Base-by-base conservation (phyloP, 257 asterid genomes). In the Penstemon newberryi region DNA sequence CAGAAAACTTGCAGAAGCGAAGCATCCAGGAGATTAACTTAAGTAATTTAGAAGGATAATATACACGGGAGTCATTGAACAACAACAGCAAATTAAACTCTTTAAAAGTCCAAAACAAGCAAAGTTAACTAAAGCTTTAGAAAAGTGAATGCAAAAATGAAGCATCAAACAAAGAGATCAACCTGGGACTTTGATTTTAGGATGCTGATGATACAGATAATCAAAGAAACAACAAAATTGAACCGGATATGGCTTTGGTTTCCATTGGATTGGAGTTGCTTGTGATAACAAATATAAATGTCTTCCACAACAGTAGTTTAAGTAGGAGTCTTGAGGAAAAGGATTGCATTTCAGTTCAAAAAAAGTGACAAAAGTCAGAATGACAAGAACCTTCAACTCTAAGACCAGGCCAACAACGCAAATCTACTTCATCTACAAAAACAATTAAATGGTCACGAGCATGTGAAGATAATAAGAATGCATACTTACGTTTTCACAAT, bases 401-500 rank as follows among this genome's bases (percentile, higher is more conserved):
- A 56, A 72, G 71, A 70, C 66, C 65, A 66, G 73, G 71, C 46
- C 9, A 60, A 72, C 15, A 60, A 44, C 50, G 70, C 60, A 39
- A 56, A 37, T 15, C 47, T 53, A 69, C 50, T 10, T 51, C 42
- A 25, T 68, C 58, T 52, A 36, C 11, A 45, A 70, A 46, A 39
- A 38, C 42, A 55, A 39, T 33, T 53, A 18, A 41, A 72, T 38
- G 40, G 63, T 44, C 6, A 73, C 50, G 49, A 71, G 70, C 46
- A 63, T 46, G 65, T 65, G 50, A 69, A 73, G 56, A 70, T 56
- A 70, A 8, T 41, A 36, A 60, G 57, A 60, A 50, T 15, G 78
- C 19, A 63, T 71, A 81, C 91, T 89, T 89, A 94, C 99, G 55
- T 79, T 86, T 70, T 87, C 98, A 77, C 83, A 79, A 63, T 89